Conservation (phyloP, 306 rosid species). For the Malus orientalis region DNA sequence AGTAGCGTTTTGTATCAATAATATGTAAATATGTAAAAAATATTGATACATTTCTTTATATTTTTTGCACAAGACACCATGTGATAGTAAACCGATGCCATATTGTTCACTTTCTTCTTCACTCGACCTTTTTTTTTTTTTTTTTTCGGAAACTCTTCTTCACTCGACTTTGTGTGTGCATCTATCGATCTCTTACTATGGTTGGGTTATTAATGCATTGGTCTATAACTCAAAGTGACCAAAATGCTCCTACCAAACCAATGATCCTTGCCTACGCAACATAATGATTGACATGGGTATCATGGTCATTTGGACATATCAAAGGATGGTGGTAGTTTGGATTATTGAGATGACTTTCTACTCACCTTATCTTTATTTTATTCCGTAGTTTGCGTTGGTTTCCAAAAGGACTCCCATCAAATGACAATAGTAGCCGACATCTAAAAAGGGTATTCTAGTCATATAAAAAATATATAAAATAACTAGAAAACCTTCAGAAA, state of each 20-base stretch:
- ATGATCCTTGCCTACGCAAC: background rate
- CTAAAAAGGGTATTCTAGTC: slow-evolving; percentile 15
- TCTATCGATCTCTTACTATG: slow-evolving; percentile 7
- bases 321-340: slow-evolving; percentile 46
- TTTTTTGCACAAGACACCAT: too few relatives aligned
- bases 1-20: fast-evolving
- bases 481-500: background rate
- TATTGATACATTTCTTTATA: too few relatives aligned
- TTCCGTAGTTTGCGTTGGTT: slow-evolving; percentile 68
- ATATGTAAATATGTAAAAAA: too few relatives aligned
- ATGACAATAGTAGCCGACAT: slow-evolving; percentile 42
- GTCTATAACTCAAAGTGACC: background rate
- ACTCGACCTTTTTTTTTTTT: too few relatives aligned
- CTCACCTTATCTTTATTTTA: slow-evolving; percentile 67
- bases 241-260: slow-evolving; percentile 31
- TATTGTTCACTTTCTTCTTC: too few relatives aligned
- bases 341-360: slow-evolving; percentile 64
- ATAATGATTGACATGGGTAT: slow-evolving; percentile 37
- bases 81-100: too few relatives aligned
- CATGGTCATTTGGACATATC: slow-evolving; percentile 22
- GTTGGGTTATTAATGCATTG: slow-evolving; percentile 31
- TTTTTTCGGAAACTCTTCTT: too few relatives aligned
- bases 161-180: background rate
- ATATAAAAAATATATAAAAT: background rate
- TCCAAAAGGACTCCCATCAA: slow-evolving; percentile 35